Evolutionary conservation across 352 stramenopile genomes (phyloP), one percentile per base, ranked within the genome.

Genomic region (Pythium grandisporangium): DNA sequence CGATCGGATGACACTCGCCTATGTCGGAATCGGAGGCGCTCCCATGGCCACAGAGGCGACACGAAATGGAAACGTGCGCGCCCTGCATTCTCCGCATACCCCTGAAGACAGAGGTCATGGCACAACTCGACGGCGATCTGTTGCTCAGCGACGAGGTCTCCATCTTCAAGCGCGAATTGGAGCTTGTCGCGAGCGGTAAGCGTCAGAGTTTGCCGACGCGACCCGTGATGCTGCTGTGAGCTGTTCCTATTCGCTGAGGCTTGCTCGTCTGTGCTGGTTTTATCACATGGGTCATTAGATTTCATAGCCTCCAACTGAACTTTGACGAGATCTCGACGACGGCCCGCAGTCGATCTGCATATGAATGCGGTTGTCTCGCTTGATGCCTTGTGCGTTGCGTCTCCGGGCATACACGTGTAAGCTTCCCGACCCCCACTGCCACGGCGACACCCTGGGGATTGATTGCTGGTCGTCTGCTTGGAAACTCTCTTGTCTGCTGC

Each of bases 31-130:
- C 63, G 56, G 20, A 71, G 62, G 4, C 63, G 53, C 12, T 77
- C 66, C 49, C 67, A 73, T 30, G 61, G 53, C 58, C 72, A 74
- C 30, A 74, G 69, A 3, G 68, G 70, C 33, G 63, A 64, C 36
- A 84, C 77, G 34, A 84, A 84, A 50, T 79, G 70, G 42, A 84
- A 79, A 8, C 82, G 37, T 23, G 61, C 62, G 11, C 66, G 62
- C 4, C 51, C 55, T n/a, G 61, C 51, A 51, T 84, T 84, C 41
- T 84, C 69, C 5, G 72, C 72, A 33, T 70, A 80, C 0, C 74
- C 77, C 33, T 73, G 80, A n/a, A 76, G 60, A 41, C 77, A 91
- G 14, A 91, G 47, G 26, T 91, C 74, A 34, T 91, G 77, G 34
- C 77, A 91, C 32, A 85, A 57, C 36, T 84, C 70, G 1, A 70